Base-by-base conservation (phyloP, 306 rosid species). In the Ochetophila trinervis region DNA sequence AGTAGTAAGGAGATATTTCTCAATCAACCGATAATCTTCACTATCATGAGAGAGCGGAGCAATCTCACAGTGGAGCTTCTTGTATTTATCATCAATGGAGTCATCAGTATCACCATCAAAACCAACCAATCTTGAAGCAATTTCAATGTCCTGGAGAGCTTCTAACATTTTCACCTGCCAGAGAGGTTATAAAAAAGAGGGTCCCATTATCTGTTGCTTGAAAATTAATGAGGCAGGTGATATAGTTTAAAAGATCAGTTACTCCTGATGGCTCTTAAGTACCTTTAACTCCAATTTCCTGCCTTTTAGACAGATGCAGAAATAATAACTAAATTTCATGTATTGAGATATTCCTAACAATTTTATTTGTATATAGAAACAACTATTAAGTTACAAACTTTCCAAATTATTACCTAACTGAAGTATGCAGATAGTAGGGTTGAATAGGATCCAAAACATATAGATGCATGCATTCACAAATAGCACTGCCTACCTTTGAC, bases 91-190 rank as follows among this genome's bases (percentile, higher is more conserved):
- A 73, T 93, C 97, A 62, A 93, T 83, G 56, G 99, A 87, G 70
- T 83, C 96, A 61, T 87, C 85, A 61, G 21, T 77, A 75, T 89
- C 82, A 35, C 57, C 91, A 79, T 93, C 91, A 75, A 93, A 93
- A 51, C 99, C 97, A 61, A 93, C 97, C 78, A 93, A 82, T 77
- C 91, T 83, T 63, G 99, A 93, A 71, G 99, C 99, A 71, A 93
- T 90, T 77, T 93, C 99, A 71, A 93, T 93, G 74, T 93, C 96
- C 81, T 93, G 97, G 74, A 93, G 99, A 69, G 99, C 95, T 78
- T 93, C 99, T 72, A 93, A 82, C 97, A 93, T 93, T 92, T 92
- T 93, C 81, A 93, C 92, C 99, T 92, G 74, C 68, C 72, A 74
- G 42, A 55, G 73, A 59, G 10, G 1, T 16, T 16, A 76, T 66